A percentile compares a stretch with the other conserved stretches of the same genome.
Conservation (phyloP, 2,329 filamentous ascomycete genomes). For the Ophiostoma sp. region DNA sequence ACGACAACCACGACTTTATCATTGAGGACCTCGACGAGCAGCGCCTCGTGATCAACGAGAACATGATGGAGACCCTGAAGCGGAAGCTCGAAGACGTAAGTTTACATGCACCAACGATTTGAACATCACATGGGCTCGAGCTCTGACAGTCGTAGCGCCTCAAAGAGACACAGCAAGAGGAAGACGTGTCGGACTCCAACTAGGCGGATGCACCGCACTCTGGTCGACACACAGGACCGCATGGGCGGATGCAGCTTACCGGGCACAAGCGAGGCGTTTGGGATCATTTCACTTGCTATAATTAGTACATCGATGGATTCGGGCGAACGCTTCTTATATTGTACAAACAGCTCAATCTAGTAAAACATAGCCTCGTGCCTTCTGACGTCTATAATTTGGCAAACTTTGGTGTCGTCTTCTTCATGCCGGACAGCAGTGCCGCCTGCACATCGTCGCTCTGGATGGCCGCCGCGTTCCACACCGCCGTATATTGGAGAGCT, state of each 20-base stretch:
- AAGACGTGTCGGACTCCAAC: slow-evolving; percentile 30
- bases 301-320: too few relatives aligned
- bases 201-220: slow-evolving; percentile 4
- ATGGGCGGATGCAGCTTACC: background rate
- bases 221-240: too few relatives aligned
- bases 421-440: slow-evolving; percentile 69
- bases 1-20: slow-evolving; percentile 61
- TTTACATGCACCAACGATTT: slow-evolving; percentile 13
- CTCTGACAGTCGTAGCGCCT: slow-evolving; percentile 27
- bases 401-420: slow-evolving; percentile 76
- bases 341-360: background rate
- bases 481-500: slow-evolving; percentile 73
- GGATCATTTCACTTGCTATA: background rate
- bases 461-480: slow-evolving; percentile 81
- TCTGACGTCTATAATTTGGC: slow-evolving; percentile 61
- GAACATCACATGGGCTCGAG: background rate
- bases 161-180: slow-evolving; percentile 34
- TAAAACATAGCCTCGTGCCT: too few relatives aligned
- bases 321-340: background rate
- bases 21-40: slow-evolving; percentile 76
- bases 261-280: slow-evolving; percentile 2
- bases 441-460: slow-evolving; percentile 72
- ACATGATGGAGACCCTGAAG: slow-evolving; percentile 64
- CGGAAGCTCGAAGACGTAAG: slow-evolving; percentile 60
- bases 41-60: slow-evolving; percentile 68